Evolutionary conservation across 257 asterid species (phyloP), one percentile per base, ranked within the genome.

Genomic region (Ligustrum vulgare): DNA sequence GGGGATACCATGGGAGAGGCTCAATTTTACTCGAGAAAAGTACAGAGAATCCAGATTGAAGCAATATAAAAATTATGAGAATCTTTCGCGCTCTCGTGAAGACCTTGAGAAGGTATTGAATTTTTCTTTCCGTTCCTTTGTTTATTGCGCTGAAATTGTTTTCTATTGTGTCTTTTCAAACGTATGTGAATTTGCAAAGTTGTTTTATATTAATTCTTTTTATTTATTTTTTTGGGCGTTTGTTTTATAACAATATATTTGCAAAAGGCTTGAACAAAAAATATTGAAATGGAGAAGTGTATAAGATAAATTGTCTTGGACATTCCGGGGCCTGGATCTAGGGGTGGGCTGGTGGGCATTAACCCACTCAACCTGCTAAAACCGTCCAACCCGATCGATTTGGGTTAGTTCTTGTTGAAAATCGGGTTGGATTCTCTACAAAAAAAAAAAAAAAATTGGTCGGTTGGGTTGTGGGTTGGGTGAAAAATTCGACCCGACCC

Each of bases 1-100:
- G 81, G 99, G 99, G 69, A 92, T 94, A 69, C 98, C 98, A 2
- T 94, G 98, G 99, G 98, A 89, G 79, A 86, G 96, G 79, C 89
- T 92, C 69, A 88, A 85, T 79, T 87, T 87, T 58, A 87, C 97
- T 8, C 85, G 98, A 75, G 94, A 87, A 34, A 81, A 86, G 83
- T 94, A 91, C 71, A 91, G 99, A 7, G 87, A 89, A 74, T 79
- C 89, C 34, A 83, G 99, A 56, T 82, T 94, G 85, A 84, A 87
- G 89, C 91, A 88, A 71, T 94, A 94, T 86, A 91, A 86, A 83
- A 94, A 92, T 74, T 92, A 88, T 60, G 98, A 89, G 77, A 85
- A 67, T 77, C 86, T 91, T 64, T 76, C 96, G 0, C 79, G 72
- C 67, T 81, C 96, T 43, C 91, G 78, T 9, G 86, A 86, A 73